Evolutionary conservation across 495 filamentous ascomycete species (phyloP).

Genomic region (Parmelia sp.): DNA sequence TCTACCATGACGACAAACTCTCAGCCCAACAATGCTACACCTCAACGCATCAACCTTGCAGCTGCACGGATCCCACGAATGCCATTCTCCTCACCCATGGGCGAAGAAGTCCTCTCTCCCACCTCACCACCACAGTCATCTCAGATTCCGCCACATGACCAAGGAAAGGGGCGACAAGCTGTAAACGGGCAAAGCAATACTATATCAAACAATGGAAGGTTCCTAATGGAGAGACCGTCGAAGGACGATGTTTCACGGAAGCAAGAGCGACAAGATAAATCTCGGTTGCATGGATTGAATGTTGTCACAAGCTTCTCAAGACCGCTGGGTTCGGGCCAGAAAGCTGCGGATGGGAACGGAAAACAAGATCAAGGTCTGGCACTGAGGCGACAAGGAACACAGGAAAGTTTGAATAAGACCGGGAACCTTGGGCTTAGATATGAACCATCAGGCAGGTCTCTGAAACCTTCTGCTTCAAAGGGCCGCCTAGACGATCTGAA

Average conservation of each 20-base stretch:
- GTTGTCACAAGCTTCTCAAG: slow-evolving; percentile 52
- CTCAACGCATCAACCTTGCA: slow-evolving; percentile 19
- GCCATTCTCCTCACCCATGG: slow-evolving; percentile 28
- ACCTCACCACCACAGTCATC: slow-evolving; percentile 25
- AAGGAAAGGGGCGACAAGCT: slow-evolving; percentile 4
- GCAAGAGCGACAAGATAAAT: slow-evolving; percentile 46
- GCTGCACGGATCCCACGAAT: slow-evolving; percentile 20
- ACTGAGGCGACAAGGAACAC: slow-evolving; percentile 23
- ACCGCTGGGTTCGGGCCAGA: slow-evolving; percentile 23
- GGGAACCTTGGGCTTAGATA: slow-evolving; percentile 14
- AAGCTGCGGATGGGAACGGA: slow-evolving; percentile 20
- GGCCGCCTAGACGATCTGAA: slow-evolving; percentile 21
- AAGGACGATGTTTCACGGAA: slow-evolving; percentile 39
- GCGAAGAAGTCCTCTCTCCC: slow-evolving; percentile 26
- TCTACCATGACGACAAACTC: slow-evolving; percentile 18
- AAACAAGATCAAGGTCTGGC: slow-evolving; percentile 22
- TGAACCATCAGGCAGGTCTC: slow-evolving; percentile 17
- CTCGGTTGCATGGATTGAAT: slow-evolving; percentile 54
- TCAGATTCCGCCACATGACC: slow-evolving; percentile 18
- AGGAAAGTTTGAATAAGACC: slow-evolving; percentile 23
- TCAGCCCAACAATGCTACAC: slow-evolving; percentile 22
- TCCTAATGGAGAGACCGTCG: slow-evolving; percentile 33
- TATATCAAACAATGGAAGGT: slow-evolving; percentile 7
- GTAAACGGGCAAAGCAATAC: slow-evolving; percentile 4
- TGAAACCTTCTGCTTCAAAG: slow-evolving; percentile 28